phyloP scores from a whole-genome alignment of 1,284 basidiomycete genomes.

The Microstroma glucosiphilum region DNA sequence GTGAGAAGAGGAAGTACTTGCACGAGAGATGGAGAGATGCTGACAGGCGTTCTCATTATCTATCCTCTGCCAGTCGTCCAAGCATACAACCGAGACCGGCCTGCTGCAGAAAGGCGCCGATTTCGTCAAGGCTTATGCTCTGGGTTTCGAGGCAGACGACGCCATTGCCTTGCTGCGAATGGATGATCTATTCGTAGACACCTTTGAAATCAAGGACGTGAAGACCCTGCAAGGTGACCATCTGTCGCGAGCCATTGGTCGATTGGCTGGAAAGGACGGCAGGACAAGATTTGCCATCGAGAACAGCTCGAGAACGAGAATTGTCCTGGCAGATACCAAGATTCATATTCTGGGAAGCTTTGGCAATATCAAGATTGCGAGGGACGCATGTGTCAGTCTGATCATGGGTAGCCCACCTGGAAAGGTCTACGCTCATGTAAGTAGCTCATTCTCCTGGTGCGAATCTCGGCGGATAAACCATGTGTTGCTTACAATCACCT shows the following conservation, averaged over 20 bases:
- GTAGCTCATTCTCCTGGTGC: neutral
- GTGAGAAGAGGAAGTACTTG: neutral
- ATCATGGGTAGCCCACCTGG: slow-evolving; percentile 93
- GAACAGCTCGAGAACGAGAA: slow-evolving; percentile 88
- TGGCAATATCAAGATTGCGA: slow-evolving; percentile 93
- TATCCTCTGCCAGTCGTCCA: slow-evolving; percentile 66
- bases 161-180: slow-evolving; percentile 87
- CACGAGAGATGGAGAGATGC: slow-evolving; percentile 1
- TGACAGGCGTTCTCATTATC: neutral
- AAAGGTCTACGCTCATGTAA: slow-evolving; percentile 70
- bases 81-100: slow-evolving; percentile 62
- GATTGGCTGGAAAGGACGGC: slow-evolving; percentile 95
- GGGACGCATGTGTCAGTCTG: slow-evolving; percentile 88
- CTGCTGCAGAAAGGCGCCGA: slow-evolving; percentile 91
- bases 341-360: slow-evolving; percentile 91
- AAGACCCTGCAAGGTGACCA: slow-evolving; percentile 97
- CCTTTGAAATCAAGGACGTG: slow-evolving; percentile 95
- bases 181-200: slow-evolving; percentile 95
- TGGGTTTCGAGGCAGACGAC: slow-evolving; percentile 82
- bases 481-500: neutral
- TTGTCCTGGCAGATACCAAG: slow-evolving; percentile 96
- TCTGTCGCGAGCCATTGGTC: slow-evolving; percentile 87
- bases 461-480: too few relatives aligned
- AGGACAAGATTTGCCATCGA: slow-evolving; percentile 98
- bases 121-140: slow-evolving; percentile 88